These are phyloP conservation scores for Fusarium decemcellulare DNA, from an alignment of 2,329 filamentous ascomycete genomes.

Conservation along the genomic window DNA sequence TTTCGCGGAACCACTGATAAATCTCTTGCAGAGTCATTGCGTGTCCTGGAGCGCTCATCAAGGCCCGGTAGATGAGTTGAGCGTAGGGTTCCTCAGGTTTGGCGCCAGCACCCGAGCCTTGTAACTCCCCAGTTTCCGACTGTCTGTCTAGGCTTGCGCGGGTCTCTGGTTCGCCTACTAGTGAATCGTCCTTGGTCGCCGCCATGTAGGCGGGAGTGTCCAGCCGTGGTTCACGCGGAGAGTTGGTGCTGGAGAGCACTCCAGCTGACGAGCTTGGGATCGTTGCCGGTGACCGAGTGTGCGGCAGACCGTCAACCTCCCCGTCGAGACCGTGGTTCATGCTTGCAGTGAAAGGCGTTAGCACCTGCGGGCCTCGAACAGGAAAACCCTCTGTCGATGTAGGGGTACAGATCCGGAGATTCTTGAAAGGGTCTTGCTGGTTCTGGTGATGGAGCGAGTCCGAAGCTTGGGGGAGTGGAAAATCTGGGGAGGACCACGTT, in stretches of 20 bases:
- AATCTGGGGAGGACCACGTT: constrained; percentile 52
- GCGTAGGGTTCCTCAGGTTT: constrained; percentile 80
- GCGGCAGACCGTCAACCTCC: constrained; percentile 37
- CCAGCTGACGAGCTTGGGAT: constrained; percentile 30
- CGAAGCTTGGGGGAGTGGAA: constrained; percentile 35
- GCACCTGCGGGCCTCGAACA: constrained; percentile 30
- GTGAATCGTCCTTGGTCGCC: constrained; percentile 20
- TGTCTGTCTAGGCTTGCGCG: constrained; percentile 28
- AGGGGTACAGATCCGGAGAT: constrained; percentile 45
- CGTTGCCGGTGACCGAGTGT: constrained; percentile 22
- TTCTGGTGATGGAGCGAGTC: constrained; percentile 36
- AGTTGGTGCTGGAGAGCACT: constrained; percentile 36
- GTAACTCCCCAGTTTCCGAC: constrained; percentile 20
- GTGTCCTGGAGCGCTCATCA: constrained; percentile 75
- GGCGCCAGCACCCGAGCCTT: constrained; percentile 4
- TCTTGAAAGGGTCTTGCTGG: constrained; percentile 40
- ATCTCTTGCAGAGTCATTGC: constrained; percentile 88
- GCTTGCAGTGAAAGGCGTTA: constrained; percentile 36
- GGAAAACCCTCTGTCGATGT: constrained; percentile 40
- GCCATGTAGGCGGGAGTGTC: constrained; percentile 32
- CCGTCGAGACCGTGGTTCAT: constrained; percentile 33
- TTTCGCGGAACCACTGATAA: constrained; percentile 88
- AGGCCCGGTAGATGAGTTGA: constrained; percentile 81
- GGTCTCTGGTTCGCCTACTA: constrained; percentile 14
- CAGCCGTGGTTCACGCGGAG: constrained; percentile 36